These are phyloP conservation scores for Fusarium nodosum DNA, from an alignment of 2,329 filamentous ascomycete species.

Conservation along the genomic window DNA sequence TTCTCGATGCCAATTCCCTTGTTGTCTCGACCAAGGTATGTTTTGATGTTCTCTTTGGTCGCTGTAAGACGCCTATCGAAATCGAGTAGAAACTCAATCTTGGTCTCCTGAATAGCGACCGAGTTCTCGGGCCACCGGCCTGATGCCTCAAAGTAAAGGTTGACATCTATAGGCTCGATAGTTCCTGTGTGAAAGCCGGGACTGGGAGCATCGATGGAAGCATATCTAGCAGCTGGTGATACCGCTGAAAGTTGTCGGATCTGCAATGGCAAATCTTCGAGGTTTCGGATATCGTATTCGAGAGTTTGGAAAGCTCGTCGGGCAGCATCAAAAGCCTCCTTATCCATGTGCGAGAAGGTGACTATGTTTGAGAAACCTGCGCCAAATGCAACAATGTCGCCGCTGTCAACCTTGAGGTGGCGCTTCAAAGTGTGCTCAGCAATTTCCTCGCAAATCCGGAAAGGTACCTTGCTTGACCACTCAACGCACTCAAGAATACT, in stretches of 20 bases:
- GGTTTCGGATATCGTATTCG: conserved; percentile 79
- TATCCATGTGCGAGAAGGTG: conserved; percentile 62
- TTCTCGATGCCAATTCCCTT: conserved; percentile 77
- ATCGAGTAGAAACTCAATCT: conserved; percentile 87
- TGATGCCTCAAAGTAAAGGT: conserved; percentile 93
- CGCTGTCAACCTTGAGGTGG: conserved; percentile 74
- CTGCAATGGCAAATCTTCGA: conserved; percentile 89
- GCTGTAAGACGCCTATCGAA: conserved; percentile 79
- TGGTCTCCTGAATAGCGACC: conserved; percentile 90
- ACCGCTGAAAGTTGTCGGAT: conserved; percentile 83
- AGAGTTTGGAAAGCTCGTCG: conserved; percentile 79
- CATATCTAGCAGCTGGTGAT: conserved; percentile 79
- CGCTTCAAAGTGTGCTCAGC: conserved; percentile 76
- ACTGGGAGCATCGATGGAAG: conserved; percentile 66
- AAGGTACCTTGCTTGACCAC: conserved; percentile 76
- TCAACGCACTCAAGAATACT: conserved; percentile 93
- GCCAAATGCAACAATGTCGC: conserved; percentile 66
- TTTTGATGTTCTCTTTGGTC: conserved; percentile 70
- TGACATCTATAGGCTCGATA: conserved; percentile 76
- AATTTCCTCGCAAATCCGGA: conserved; percentile 83
- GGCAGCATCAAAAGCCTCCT: conserved; percentile 74
- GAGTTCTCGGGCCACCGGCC: conserved; percentile 94
- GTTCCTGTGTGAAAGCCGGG: conserved; percentile 61
- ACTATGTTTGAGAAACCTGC: conserved; percentile 65
- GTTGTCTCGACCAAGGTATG: conserved; percentile 86